Percentiles rank a stretch among this genome's conserved stretches.
Conservation (phyloP, 2,329 filamentous ascomycete genomes). For the Cladosporium oxysporum region DNA sequence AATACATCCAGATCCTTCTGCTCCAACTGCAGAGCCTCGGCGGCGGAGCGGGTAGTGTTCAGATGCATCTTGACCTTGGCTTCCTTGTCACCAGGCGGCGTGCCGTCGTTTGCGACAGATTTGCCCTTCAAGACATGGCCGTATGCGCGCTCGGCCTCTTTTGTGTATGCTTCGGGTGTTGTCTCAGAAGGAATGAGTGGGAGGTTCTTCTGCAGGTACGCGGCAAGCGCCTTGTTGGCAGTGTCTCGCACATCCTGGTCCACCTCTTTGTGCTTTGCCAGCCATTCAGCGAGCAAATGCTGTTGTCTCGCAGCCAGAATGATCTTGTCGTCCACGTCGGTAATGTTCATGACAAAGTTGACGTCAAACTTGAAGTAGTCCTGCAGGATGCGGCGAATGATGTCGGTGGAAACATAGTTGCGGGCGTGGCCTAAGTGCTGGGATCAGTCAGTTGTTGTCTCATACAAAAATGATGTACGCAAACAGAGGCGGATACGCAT, state of each 20-base stretch:
- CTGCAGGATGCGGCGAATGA: slow-evolving; percentile 77
- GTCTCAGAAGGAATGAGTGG: slow-evolving; percentile 48
- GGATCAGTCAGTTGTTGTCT: slow-evolving; percentile 17
- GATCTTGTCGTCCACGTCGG: slow-evolving; percentile 70
- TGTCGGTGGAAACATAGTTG: slow-evolving; percentile 90
- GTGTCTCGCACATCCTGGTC: slow-evolving; percentile 52
- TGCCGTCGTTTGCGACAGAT: slow-evolving; percentile 54
- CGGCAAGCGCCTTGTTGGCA: slow-evolving; percentile 54
- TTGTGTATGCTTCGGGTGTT: slow-evolving; percentile 49
- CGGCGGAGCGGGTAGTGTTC: slow-evolving; percentile 59
- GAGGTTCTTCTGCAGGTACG: slow-evolving; percentile 69
- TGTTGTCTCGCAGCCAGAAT: slow-evolving; percentile 71
- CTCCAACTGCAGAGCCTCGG: slow-evolving; percentile 48
- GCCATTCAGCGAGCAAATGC: slow-evolving; percentile 72
- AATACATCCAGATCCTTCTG: slow-evolving; percentile 46
- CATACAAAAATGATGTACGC: not conserved
- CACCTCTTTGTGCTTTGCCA: slow-evolving; percentile 50
- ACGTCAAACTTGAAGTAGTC: slow-evolving; percentile 84
- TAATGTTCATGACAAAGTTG: slow-evolving; percentile 91
- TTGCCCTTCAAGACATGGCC: slow-evolving; percentile 57
- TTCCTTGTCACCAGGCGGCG: slow-evolving; percentile 69
- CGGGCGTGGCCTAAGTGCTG: slow-evolving; percentile 76
- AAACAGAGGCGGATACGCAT: not conserved
- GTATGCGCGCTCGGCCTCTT: slow-evolving; percentile 54
- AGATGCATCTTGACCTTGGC: slow-evolving; percentile 91